phyloP scores from a whole-genome alignment of 805 yeast species.

The Torulaspora delbrueckii region DNA sequence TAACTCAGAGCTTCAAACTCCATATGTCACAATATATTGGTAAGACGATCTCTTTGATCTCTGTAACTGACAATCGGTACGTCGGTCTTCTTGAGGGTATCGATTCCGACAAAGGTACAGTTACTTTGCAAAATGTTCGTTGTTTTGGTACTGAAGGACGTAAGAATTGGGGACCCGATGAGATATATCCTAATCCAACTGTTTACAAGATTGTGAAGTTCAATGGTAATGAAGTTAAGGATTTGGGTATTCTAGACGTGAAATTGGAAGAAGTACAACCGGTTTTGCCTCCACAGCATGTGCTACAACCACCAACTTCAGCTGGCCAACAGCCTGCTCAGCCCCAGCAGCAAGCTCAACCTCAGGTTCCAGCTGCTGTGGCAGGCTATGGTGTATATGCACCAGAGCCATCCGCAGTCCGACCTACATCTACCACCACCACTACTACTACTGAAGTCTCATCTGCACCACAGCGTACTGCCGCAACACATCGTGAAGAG shows the following conservation, averaged over 20 bases:
- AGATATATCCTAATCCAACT: conserved; percentile 63
- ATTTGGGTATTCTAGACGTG: conserved; percentile 73
- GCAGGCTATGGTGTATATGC: conserved; percentile 35
- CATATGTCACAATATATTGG: conserved; percentile 90
- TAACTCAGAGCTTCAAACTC: neutral
- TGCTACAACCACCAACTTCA: conserved; percentile 12
- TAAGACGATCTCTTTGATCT: conserved; percentile 46
- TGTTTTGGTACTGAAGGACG: conserved; percentile 93
- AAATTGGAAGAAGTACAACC: conserved; percentile 62
- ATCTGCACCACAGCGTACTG: neutral
- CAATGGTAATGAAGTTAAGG: conserved; percentile 90
- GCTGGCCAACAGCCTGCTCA: conserved; percentile 13
- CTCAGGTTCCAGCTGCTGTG: conserved; percentile 34
- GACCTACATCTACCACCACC: neutral
- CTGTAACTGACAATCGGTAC: conserved; percentile 48
- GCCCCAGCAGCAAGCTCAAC: conserved; percentile 19
- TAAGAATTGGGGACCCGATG: conserved; percentile 59
- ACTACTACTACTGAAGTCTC: neutral
- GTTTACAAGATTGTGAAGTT: conserved; percentile 75
- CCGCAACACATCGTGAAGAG: conserved; percentile 3
- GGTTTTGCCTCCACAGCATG: conserved; percentile 27
- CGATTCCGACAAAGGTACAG: conserved; percentile 86
- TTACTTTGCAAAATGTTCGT: conserved; percentile 72
- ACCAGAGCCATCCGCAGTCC: conserved; percentile 16
- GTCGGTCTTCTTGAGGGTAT: conserved; percentile 85